Base-by-base conservation (phyloP, 2,329 filamentous ascomycete genomes). In the Arthrinium phaeospermum region DNA sequence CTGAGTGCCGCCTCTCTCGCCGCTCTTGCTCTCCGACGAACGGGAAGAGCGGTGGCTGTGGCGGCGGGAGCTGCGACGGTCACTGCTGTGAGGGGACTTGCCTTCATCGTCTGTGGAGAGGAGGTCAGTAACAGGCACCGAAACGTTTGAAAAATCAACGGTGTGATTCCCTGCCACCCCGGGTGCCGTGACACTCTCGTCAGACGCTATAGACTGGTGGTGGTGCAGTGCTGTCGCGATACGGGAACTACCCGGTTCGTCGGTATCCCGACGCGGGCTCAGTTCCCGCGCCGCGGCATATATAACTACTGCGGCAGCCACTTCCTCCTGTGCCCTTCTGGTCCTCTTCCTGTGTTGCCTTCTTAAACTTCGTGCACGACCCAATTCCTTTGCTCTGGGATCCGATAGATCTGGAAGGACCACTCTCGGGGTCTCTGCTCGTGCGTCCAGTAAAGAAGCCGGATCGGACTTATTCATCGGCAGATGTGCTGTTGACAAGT, bases 101-200 rank as follows among this genome's bases (percentile, higher is more conserved):
- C 67, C 72, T 70, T 73, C 72, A 41, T 64, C 72, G 70, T 70
- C 72, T 73, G 72, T 72, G 67, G 68, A 73, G 67, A 49, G 71
- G 61, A 70, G 57, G 72, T 73, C 70, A 73, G 72, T 67, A 71
- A 72, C 70, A 73, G 72, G 51, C 67, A 71, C 57, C 27, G 71
- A 67, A 72, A 72, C 57, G 61, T 70, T 64, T 67, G 49, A 68
- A 61, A 68, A 47, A 27, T 70, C 68, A 64, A 71, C 46, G 68
- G 45, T 57, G 19, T 46, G 46, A 70, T 70, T 64, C 53, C 68
- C 72, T 61, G 68, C 72, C 19, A 69, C 69, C 69, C 49, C 69
- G 27, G 64, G 64, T 68, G 64, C 76, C 41, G 61, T 72, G 69
- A 64, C 69, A 70, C 71, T 68, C 67, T 57, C 37, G 37, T 41